These are phyloP conservation scores for Elongisporangium anandrum DNA, from an alignment of 352 stramenopile genomes.

Conservation along the genomic window DNA sequence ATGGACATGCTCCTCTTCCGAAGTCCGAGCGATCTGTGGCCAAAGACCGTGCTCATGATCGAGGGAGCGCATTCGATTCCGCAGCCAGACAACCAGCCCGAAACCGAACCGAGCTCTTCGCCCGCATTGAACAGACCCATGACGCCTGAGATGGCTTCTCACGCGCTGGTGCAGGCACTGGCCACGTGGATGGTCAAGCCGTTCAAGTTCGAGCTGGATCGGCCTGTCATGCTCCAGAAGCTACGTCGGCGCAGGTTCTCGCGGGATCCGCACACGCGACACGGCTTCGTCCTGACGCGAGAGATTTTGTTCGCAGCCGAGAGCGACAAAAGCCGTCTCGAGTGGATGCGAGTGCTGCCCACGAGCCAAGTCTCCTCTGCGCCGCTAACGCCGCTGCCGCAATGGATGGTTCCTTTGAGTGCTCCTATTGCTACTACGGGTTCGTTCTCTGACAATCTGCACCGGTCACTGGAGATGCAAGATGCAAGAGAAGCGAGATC, in stretches of 20 bases:
- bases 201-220: conserved; percentile 32
- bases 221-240: conserved; percentile 26
- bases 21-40: conserved; percentile 20
- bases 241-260: conserved; percentile 27
- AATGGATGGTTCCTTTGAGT: not conserved
- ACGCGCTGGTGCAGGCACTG: conserved; percentile 8
- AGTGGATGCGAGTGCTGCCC: conserved; percentile 28
- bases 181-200: conserved; percentile 33
- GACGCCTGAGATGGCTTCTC: not conserved
- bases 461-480: conserved; percentile 9
- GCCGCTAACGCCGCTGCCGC: not conserved
- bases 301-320: conserved; percentile 37
- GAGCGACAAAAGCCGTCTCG: conserved; percentile 18
- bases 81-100: not conserved
- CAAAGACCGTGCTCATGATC: conserved; percentile 29
- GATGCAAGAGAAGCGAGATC: conserved; percentile 5
- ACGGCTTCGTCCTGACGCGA: conserved; percentile 26
- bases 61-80: conserved; percentile 12
- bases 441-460: conserved; percentile 12
- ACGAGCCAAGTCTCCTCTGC: conserved; percentile 1
- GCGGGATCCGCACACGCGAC: conserved; percentile 22
- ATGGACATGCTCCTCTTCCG: conserved; percentile 56
- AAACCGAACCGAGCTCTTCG: not conserved
- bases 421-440: not conserved
- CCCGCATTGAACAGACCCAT: not conserved